Conservation (phyloP, 306 rosid genomes). For the Fragaria nilgerrensis region DNA sequence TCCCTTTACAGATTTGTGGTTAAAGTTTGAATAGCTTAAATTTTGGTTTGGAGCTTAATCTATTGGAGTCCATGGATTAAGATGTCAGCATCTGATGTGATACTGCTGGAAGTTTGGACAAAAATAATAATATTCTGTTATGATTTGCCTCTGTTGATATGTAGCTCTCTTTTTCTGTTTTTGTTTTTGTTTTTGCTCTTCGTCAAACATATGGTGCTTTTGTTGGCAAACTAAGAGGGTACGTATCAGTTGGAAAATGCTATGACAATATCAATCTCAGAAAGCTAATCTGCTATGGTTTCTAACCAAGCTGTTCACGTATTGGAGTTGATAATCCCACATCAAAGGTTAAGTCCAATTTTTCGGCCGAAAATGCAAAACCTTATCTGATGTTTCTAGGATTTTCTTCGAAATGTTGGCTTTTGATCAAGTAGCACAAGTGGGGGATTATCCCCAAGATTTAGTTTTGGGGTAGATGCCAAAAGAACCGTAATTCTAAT, state of each 20-base stretch:
- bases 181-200: background rate
- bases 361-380: conserved; percentile 17
- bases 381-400: conserved; percentile 22
- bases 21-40: background rate
- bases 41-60: background rate
- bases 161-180: background rate
- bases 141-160: conserved; percentile 9
- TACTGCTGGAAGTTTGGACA: background rate
- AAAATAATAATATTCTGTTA: background rate
- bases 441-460: background rate
- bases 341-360: background rate
- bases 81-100: conserved; percentile 26
- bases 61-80: background rate
- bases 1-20: background rate
- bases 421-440: conserved; percentile 2
- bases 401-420: background rate
- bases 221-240: background rate
- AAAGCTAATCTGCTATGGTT: background rate
- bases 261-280: background rate
- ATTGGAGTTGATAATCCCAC: background rate
- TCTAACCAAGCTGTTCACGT: background rate
- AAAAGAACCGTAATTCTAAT: background rate
- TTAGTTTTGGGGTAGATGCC: background rate
- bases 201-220: background rate
- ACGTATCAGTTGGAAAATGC: background rate